These are phyloP conservation scores for Penicillium paneum DNA, from an alignment of 2,329 filamentous ascomycete species.

Conservation along the genomic window DNA sequence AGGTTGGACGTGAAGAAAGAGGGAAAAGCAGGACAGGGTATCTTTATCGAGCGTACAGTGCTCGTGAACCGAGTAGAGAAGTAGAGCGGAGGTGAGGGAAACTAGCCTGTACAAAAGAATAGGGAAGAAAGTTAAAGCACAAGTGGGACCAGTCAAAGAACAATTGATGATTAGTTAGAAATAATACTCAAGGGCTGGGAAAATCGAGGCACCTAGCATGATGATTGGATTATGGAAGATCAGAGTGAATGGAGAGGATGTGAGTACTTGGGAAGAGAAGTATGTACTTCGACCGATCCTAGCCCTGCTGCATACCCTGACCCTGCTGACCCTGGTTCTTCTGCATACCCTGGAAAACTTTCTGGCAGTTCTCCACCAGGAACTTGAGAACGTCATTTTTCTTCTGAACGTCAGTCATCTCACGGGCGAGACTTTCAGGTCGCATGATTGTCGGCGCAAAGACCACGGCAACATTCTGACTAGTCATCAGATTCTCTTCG, in stretches of 20 bases:
- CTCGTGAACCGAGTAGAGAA: constrained; percentile 20
- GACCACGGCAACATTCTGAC: constrained; percentile 92
- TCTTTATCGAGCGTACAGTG: constrained; percentile 32
- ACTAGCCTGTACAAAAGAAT: constrained; percentile 6
- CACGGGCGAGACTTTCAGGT: constrained; percentile 80
- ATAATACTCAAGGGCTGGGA: not conserved
- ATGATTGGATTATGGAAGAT: not conserved
- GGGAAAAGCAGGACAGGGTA: constrained; percentile 25
- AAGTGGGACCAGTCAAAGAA: not conserved
- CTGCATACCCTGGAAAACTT: constrained; percentile 62
- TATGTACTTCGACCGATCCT: not conserved
- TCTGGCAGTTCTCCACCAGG: constrained; percentile 82
- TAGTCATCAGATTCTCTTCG: constrained; percentile 90
- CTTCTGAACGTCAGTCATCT: constrained; percentile 92
- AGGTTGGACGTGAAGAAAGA: constrained; percentile 12
- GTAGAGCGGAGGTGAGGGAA: not conserved
- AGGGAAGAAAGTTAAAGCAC: not conserved
- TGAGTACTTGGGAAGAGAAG: not conserved
- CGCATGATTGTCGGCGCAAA: constrained; percentile 98
- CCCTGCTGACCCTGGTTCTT: too few species aligned
- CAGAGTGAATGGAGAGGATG: not conserved
- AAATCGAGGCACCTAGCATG: not conserved
- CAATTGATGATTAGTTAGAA: not conserved
- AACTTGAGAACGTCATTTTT: constrained; percentile 93
- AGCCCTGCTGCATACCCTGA: constrained; percentile 16